Percentiles rank a stretch among this genome's conserved stretches.
Conservation (phyloP, 2,329 filamentous ascomycete genomes). For the Aureobasidium namibiae region DNA sequence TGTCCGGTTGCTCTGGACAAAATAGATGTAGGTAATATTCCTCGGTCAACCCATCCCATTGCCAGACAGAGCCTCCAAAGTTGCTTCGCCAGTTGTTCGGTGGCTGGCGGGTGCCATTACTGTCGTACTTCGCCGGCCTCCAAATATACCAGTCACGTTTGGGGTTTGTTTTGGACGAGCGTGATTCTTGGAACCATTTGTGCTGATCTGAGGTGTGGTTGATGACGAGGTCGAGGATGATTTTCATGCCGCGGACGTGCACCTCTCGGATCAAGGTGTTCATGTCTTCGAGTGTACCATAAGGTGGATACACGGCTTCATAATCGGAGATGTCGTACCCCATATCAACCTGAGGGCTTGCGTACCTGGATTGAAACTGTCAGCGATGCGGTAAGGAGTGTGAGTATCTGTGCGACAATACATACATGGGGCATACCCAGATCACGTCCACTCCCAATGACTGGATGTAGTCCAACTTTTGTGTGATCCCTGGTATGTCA, state of each 20-base stretch:
- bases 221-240: conserved; percentile 68
- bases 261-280: conserved; percentile 52
- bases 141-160: conserved; percentile 52
- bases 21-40: conserved; percentile 76
- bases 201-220: conserved; percentile 66
- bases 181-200: conserved; percentile 50
- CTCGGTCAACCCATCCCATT: conserved; percentile 62
- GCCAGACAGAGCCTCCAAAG: conserved; percentile 53
- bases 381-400: too few relatives aligned
- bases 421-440: conserved; percentile 59
- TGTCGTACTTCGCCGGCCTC: conserved; percentile 34
- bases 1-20: conserved; percentile 66
- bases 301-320: conserved; percentile 54
- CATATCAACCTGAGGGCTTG: conserved; percentile 55
- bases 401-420: too few relatives aligned
- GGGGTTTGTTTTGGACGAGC: conserved; percentile 37
- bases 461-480: conserved; percentile 54
- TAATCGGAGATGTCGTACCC: conserved; percentile 65
- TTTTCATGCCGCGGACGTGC: conserved; percentile 56
- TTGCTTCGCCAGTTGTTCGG: conserved; percentile 67
- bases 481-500: conserved; percentile 55
- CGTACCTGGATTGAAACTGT: too few relatives aligned
- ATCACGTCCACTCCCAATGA: conserved; percentile 55
- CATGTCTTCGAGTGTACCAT: conserved; percentile 59
- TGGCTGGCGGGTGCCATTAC: conserved; percentile 52